Evolutionary conservation across 371 early-diverging fungal genomes (phyloP).

Genomic region (Rhizopus arrhizus): DNA sequence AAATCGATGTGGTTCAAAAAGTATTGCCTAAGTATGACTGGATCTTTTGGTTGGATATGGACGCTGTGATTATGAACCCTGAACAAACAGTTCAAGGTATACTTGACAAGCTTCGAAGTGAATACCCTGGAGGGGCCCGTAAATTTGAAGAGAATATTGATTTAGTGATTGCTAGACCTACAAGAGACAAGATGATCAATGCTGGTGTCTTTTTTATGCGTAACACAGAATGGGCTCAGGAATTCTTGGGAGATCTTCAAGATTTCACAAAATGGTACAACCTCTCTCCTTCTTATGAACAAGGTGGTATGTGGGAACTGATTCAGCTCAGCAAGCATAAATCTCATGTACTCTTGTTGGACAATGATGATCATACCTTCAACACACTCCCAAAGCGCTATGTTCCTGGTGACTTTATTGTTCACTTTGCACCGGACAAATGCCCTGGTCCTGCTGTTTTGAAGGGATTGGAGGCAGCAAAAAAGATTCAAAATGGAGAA

Average conservation of each 20-base stretch:
- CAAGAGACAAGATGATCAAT: slow-evolving; percentile 55
- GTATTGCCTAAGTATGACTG: slow-evolving; percentile 66
- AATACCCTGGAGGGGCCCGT: slow-evolving; percentile 30
- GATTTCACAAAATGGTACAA: slow-evolving; percentile 49
- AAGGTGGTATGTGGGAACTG: slow-evolving; percentile 67
- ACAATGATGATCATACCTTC: slow-evolving; percentile 62
- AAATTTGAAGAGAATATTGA: slow-evolving; percentile 42
- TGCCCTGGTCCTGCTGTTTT: slow-evolving; percentile 62
- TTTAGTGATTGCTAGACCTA: slow-evolving; percentile 54
- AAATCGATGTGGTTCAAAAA: slow-evolving; percentile 65
- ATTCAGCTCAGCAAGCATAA: slow-evolving; percentile 39
- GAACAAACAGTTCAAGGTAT: slow-evolving; percentile 34
- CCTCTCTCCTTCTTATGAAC: slow-evolving; percentile 55
- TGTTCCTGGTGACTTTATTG: slow-evolving; percentile 59
- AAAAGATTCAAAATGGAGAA: slow-evolving; percentile 36
- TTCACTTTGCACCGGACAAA: slow-evolving; percentile 67
- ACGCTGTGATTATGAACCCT: slow-evolving; percentile 62
- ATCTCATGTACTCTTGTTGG: slow-evolving; percentile 45
- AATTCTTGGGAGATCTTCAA: slow-evolving; percentile 59
- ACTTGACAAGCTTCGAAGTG: slow-evolving; percentile 34
- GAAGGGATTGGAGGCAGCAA: slow-evolving; percentile 47
- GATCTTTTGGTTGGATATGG: slow-evolving; percentile 73
- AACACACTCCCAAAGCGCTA: slow-evolving; percentile 62
- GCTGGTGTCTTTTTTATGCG: slow-evolving; percentile 68
- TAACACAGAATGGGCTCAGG: slow-evolving; percentile 60